Evolutionary conservation across 331 rosid genomes (phyloP), one percentile per base, ranked within the genome.

Genomic region (Acacia pycnantha): DNA sequence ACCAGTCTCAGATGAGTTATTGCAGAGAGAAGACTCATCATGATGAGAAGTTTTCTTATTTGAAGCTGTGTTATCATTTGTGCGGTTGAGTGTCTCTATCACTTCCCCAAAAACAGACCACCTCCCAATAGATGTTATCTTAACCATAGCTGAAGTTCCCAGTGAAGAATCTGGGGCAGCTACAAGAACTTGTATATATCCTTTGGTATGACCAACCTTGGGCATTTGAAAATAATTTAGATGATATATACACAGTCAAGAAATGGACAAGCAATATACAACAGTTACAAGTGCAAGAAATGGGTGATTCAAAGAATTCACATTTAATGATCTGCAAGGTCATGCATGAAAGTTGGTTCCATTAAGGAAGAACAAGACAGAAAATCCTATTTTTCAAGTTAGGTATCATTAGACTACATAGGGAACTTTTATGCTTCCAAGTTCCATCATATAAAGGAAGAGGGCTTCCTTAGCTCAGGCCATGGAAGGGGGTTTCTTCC

Each of bases 171-270:
- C 94, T 35, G 90, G 90, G 76, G 84, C 97, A 81, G 82, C 77
- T 77, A 93, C 91, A 24, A 95, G 97, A 77, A 93, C 99, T 86
- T 95, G 99, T 72, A 95, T 83, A 53, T 93, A 95, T 77, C 97
- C 97, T 90, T 93, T 95, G 76, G 97, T 93, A 84, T 95, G 99
- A 61, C 98, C 99, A 87, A 95, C 99, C 98, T 95, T 31, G 50
- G 77, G 16, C 83, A 86, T 78, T 41, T 67, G 73, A 65, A 46
- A 87, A 80, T 27, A 75, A 82, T 67, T 59, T 47, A 80, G 78
- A 58, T 64, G 37, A 78, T 35, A 80, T 64, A 70, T 27, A 37
- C 7, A 56, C 22, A 76, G 40, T 47, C 73, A 77, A 70, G 44
- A 70, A 70, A 76, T 41, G 73, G 70, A 27, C 58, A 59, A 2